A percentile compares a stretch with the other conserved stretches of the same genome.
These are phyloP conservation scores for Saccharomyces hybrid DNA, from an alignment of 1,139 yeast genomes.

Conservation along the genomic window DNA sequence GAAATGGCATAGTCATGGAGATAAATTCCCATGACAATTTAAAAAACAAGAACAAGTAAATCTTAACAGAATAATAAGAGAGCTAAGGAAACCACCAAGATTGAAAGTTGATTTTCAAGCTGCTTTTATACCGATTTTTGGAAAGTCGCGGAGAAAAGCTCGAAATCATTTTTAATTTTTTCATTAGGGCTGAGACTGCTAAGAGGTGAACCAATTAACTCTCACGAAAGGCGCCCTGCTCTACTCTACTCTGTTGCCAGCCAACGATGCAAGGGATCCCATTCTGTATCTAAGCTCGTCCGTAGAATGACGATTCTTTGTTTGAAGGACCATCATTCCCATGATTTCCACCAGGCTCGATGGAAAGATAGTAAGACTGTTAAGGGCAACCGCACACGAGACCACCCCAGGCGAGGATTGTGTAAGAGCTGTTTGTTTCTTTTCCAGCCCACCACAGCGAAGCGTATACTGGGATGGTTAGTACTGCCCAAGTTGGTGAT, in stretches of 20 bases:
- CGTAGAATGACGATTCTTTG: not conserved
- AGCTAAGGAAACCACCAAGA: not conserved
- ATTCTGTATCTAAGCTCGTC: not conserved
- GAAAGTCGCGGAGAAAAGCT: not conserved
- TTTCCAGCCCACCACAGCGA: not conserved
- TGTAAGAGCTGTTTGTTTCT: not conserved
- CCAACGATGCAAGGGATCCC: not conserved
- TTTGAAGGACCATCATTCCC: not conserved
- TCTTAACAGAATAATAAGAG: not conserved
- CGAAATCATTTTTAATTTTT: not conserved
- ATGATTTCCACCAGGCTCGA: not conserved
- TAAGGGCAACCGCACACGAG: not conserved
- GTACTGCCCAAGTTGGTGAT: not conserved
- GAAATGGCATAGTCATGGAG: slow-evolving; percentile 29
- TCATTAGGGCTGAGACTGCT: not conserved
- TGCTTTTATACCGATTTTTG: not conserved
- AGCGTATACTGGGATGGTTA: not conserved
- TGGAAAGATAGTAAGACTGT: not conserved
- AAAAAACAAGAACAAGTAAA: not conserved
- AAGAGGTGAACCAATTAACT: not conserved
- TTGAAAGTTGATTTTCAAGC: not conserved
- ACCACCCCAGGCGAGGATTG: not conserved
- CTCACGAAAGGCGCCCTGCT: not conserved
- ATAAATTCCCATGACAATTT: slow-evolving; percentile 25
- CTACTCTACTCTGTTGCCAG: not conserved